A percentile compares a stretch with the other conserved stretches of the same genome.
Conservation (phyloP, 257 asterid genomes). For the Solanum lycopersicoides region DNA sequence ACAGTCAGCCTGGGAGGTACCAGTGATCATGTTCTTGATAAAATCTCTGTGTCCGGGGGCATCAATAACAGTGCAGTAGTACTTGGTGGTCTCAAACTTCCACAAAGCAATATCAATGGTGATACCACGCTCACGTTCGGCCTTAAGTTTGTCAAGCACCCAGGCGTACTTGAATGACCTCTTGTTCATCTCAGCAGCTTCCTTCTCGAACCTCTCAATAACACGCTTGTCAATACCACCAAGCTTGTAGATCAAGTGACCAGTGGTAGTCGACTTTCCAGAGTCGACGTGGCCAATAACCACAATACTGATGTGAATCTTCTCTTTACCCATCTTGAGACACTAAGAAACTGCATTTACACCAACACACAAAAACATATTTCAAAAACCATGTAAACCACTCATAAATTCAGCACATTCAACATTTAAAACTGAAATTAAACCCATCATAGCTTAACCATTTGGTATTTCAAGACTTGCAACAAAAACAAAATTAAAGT, state of each 20-base stretch:
- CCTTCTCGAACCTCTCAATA: constrained; percentile 79
- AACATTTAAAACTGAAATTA: not conserved
- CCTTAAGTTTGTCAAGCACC: constrained; percentile 88
- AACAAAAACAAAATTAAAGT: not conserved
- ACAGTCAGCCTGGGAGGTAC: constrained; percentile 85
- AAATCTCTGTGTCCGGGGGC: constrained; percentile 89
- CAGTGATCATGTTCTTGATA: constrained; percentile 81
- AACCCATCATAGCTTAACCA: not conserved
- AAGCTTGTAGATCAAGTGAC: constrained; percentile 61
- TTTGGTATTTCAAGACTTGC: not conserved
- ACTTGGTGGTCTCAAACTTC: constrained; percentile 82
- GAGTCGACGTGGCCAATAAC: constrained; percentile 44
- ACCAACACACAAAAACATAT: not conserved
- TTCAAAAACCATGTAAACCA: not conserved
- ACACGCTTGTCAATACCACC: constrained; percentile 88
- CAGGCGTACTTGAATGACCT: constrained; percentile 85
- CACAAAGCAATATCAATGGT: constrained; percentile 82
- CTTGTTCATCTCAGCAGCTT: constrained; percentile 85
- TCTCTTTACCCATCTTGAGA: constrained; percentile 21
- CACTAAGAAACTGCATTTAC: not conserved
- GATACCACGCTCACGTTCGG: constrained; percentile 89
- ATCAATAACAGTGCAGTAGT: constrained; percentile 86
- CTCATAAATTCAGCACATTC: not conserved
- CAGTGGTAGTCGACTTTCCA: constrained; percentile 38
- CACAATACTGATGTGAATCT: constrained; percentile 35